Conservation (phyloP, 2,329 filamentous ascomycete genomes). For the Ascochyta lentis region DNA sequence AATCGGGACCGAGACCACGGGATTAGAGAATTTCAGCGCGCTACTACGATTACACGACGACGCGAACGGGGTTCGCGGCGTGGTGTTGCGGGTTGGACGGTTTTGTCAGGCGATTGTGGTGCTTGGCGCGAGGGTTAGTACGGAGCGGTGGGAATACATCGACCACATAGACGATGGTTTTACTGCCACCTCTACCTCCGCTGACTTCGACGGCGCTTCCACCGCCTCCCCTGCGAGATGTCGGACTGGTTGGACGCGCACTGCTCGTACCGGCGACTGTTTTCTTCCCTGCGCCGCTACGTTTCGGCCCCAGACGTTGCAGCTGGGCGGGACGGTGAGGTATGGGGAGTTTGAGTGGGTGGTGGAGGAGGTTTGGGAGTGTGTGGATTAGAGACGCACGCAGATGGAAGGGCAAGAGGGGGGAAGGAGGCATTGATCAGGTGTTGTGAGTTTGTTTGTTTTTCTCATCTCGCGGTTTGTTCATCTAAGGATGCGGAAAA, state of each 20-base stretch:
- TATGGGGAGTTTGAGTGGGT: conserved; percentile 47
- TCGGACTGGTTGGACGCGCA: conserved; percentile 43
- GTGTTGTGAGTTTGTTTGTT: no score
- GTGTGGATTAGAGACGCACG: conserved; percentile 5
- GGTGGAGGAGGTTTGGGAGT: conserved; percentile 48
- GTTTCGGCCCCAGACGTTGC: conserved; percentile 41
- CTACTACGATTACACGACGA: conserved; percentile 53
- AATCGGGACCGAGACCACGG: background rate
- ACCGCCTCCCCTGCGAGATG: background rate
- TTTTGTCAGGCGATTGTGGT: conserved; percentile 65
- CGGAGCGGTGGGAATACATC: conserved; percentile 63
- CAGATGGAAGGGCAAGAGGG: no score
- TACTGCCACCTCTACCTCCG: background rate
- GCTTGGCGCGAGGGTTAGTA: conserved; percentile 51
- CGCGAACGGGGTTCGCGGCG: conserved; percentile 53
- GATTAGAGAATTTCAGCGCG: conserved; percentile 22
- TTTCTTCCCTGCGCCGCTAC: conserved; percentile 51
- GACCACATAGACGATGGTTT: background rate
- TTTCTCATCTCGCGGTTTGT: no score
- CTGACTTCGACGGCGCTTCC: background rate
- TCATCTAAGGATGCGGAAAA: no score
- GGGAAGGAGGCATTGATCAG: no score
- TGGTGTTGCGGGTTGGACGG: conserved; percentile 62
- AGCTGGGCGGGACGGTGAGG: conserved; percentile 38
- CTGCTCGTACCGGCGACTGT: conserved; percentile 46